Conservation (phyloP, 768 basidiomycete species). For the Leccinum subgranulosum region DNA sequence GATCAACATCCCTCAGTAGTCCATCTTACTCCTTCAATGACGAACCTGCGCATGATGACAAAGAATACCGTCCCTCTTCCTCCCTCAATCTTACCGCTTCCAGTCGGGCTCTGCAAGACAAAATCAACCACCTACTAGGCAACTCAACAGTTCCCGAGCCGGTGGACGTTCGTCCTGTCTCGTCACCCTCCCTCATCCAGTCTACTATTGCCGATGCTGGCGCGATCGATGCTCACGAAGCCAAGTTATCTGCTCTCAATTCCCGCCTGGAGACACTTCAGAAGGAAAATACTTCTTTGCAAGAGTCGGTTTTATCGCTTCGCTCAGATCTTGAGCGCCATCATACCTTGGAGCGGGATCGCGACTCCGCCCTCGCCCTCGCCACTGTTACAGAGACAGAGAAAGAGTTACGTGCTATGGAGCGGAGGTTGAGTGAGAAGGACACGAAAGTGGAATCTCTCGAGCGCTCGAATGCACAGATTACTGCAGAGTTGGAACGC, state of each 20-base stretch:
- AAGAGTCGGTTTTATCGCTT: conserved; percentile 29
- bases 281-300: conserved; percentile 66
- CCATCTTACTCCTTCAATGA: conserved; percentile 40
- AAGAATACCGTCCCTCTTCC: conserved; percentile 17
- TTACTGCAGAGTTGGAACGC: conserved; percentile 42
- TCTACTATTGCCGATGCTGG: conserved; percentile 37
- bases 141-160: conserved; percentile 21
- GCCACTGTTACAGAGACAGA: conserved; percentile 43
- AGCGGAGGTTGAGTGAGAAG: conserved; percentile 44
- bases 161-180: conserved; percentile 11
- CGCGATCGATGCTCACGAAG: conserved; percentile 11
- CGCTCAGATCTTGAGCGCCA: conserved; percentile 22
- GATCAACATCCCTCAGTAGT: conserved; percentile 27
- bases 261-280: conserved; percentile 58
- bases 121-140: conserved; percentile 43
- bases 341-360: conserved; percentile 40
- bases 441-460: conserved; percentile 44
- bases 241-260: conserved; percentile 19
- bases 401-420: conserved; percentile 37
- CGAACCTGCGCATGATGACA: conserved; percentile 15
- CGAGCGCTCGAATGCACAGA: conserved; percentile 41
- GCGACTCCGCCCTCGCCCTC: conserved; percentile 40
- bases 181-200: conserved; percentile 35
- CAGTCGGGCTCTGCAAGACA: conserved; percentile 45
- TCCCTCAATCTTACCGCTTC: conserved; percentile 38